Evolutionary conservation across 495 filamentous ascomycete species (phyloP).

Genomic region (Hypoxylon cercidicola): DNA sequence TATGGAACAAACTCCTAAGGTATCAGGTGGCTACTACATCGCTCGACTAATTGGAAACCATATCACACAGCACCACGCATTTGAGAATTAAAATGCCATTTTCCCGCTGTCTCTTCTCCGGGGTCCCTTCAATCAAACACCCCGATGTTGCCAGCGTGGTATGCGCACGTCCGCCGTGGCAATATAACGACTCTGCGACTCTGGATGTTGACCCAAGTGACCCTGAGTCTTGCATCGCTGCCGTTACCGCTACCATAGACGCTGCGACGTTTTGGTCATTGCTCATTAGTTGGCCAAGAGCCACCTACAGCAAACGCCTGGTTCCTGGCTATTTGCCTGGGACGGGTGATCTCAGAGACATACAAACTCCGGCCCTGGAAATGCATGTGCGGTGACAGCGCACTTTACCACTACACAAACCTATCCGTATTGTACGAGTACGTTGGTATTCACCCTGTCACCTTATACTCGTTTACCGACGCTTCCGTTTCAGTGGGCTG

Average conservation of each 20-base stretch:
- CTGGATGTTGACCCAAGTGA: conserved; percentile 2
- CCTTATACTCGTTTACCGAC: conserved; percentile 29
- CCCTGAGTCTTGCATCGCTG: conserved; percentile 14
- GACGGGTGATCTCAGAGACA: conserved; percentile 25
- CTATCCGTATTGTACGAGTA: not conserved
- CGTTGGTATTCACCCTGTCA: conserved; percentile 19
- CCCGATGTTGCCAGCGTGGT: conserved; percentile 12
- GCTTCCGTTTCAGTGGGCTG: conserved; percentile 31
- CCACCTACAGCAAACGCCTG: conserved; percentile 7
- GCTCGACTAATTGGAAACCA: conserved; percentile 39
- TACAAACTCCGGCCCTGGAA: conserved; percentile 6
- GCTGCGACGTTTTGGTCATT: conserved; percentile 1
- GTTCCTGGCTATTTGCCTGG: conserved; percentile 21
- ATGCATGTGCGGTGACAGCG: conserved; percentile 41
- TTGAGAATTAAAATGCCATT: conserved; percentile 4
- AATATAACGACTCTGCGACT: conserved; percentile 12
- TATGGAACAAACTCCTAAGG: conserved; percentile 32
- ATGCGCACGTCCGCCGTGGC: conserved; percentile 36
- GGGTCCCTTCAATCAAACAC: conserved; percentile 19
- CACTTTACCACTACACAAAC: conserved; percentile 14
- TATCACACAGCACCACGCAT: conserved; percentile 37
- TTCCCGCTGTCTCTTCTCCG: conserved; percentile 20
- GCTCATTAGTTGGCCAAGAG: conserved; percentile 17
- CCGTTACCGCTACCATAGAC: conserved; percentile 9
- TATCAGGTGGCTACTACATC: conserved; percentile 29